Evolutionary conservation across 495 filamentous ascomycete species (phyloP).

Genomic region (Aspergillus egyptiacus): DNA sequence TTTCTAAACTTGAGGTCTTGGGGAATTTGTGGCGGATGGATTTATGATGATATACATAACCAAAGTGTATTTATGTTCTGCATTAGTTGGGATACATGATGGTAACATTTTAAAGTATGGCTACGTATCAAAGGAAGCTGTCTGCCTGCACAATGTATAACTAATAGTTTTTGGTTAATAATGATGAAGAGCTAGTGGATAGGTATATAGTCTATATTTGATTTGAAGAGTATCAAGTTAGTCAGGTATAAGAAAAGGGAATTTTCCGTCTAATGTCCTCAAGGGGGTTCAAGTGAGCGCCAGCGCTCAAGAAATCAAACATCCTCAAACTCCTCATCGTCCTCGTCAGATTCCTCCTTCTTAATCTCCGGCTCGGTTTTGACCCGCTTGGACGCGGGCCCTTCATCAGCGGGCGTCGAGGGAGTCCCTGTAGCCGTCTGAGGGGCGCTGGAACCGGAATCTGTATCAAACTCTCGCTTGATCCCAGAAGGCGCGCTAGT

Average conservation of each 20-base stretch:
- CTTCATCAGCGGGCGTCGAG: slow-evolving; percentile 34
- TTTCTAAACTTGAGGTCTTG: too few species aligned
- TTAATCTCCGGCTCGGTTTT: slow-evolving; percentile 33
- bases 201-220: too few species aligned
- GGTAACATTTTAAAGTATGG: too few species aligned
- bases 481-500: slow-evolving; percentile 32
- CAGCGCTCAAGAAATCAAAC: slow-evolving; percentile 25
- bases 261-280: background rate
- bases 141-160: too few species aligned
- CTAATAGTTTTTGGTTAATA: too few species aligned
- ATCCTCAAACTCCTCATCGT: slow-evolving; percentile 51
- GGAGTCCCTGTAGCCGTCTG: slow-evolving; percentile 42
- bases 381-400: slow-evolving; percentile 39
- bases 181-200: background rate
- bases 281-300: slow-evolving; percentile 7
- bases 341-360: slow-evolving; percentile 46
- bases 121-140: too few species aligned
- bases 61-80: too few species aligned
- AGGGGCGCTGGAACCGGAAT: slow-evolving; percentile 37
- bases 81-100: too few species aligned
- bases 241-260: background rate
- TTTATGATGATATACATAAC: too few species aligned
- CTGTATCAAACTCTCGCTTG: slow-evolving; percentile 38
- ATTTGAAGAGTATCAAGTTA: too few species aligned
- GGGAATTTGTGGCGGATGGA: too few species aligned